Evolutionary conservation across 78 protist genomes (phyloP), one percentile per base, ranked within the genome.

Genomic region (Trichosphaerium sp.): DNA sequence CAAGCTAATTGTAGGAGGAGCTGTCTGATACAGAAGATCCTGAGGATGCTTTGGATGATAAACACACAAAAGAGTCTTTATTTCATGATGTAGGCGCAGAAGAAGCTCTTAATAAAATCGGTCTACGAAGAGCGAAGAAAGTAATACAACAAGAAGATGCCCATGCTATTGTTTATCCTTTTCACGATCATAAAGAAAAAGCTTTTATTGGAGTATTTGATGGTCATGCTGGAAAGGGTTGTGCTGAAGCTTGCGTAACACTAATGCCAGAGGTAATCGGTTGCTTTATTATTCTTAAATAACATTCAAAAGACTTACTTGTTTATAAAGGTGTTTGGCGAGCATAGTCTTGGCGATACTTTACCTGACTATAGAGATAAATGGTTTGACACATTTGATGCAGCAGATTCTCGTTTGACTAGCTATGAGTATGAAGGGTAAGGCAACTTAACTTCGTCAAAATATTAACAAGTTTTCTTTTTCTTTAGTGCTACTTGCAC

Each of bases 211-310:
- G 71, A 32, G 71, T 78, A 23, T 78, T 56, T 35, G 84, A 78
- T 68, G 84, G 84, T 26, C 84, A 78, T 44, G 84, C 84, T 23
- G 84, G 74, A 44, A 49, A 54, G 39, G 61, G 60, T 4, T 75
- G 79, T 26, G 84, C 84, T 23, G 84, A 69, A 7, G 40, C 66
- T 2, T 71, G 79, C 2, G 25, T 28, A 18, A 62, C 29, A 21
- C 32, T 78, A 42, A 41, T 78, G 52, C 84, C 84, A 1, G 39
- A 21, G 34, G 69, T 54, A 54, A 54, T 12, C 43, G 18, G 51
- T n/a, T n/a, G n/a, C n/a, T n/a, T n/a, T n/a, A n/a, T n/a, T n/a
- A 44, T 44, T 18, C 18, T 21, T 21, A 44, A 44, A 44, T 44
- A 44, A 18, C 51, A 44, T 44, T 18, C 51, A 44, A 21, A 18